Conservation (phyloP, 192 early-diverging fungal species). For the Phlyctochytrium bullatum region DNA sequence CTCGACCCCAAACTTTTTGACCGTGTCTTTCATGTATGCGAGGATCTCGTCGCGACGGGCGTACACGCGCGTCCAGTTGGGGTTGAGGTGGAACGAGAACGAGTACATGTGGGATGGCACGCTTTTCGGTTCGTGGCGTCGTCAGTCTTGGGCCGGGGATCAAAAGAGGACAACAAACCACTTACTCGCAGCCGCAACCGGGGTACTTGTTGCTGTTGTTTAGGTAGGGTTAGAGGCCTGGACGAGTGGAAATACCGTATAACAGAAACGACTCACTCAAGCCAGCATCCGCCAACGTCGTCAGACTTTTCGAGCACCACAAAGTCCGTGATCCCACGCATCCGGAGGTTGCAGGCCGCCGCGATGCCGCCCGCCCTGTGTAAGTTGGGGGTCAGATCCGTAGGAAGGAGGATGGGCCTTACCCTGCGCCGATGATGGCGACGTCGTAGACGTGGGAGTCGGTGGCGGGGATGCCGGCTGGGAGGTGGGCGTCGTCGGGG, state of each 20-base stretch:
- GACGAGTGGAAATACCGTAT: neutral
- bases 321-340: neutral
- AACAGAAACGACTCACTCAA: neutral
- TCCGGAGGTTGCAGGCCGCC: neutral
- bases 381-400: neutral
- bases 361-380: neutral
- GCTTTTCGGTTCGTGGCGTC: neutral
- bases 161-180: neutral
- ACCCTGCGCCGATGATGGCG: neutral
- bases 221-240: neutral
- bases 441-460: neutral
- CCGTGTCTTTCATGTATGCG: neutral
- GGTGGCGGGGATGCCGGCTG: no score
- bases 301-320: constrained; percentile 1
- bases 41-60: neutral
- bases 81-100: constrained; percentile 13
- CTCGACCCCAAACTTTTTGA: constrained; percentile 8
- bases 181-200: constrained; percentile 21
- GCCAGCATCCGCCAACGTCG: neutral
- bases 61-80: neutral
- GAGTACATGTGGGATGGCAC: constrained; percentile 26
- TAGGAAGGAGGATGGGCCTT: neutral
- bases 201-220: constrained; percentile 15
- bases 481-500: no score
- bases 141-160: neutral